Base-by-base conservation (phyloP, 306 rosid species). In the Albizia julibrissin region DNA sequence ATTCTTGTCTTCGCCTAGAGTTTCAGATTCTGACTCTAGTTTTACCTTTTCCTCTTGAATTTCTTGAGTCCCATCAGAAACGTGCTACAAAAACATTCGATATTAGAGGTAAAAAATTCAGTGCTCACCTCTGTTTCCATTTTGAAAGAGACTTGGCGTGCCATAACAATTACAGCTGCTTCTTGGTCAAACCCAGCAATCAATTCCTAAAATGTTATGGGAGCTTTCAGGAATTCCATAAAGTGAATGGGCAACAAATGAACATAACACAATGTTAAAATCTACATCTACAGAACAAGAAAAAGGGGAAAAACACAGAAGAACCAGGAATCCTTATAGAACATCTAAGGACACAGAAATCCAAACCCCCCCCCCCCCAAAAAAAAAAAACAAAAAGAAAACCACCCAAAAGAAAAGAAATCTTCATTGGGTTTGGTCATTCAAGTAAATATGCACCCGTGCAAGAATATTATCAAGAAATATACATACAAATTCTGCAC, bases 141-240 rank as follows among this genome's bases (percentile, higher is more conserved):
- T 94, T 93, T 95, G 88, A 88, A 95, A 75, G 99, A 92, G 75
- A 95, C 99, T 58, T 92, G 91, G 61, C 99, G 94, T 69, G 99
- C 99, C 98, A 93, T 91, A 82, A 95, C 94, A 82, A 86, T 97
- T 40, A 95, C 97, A 83, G 99, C 99, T 52, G 99, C 99, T 93
- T 95, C 99, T 91, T 95, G 99, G 89, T 95, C 99, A 91, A 95
- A 95, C 71, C 99, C 99, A 85, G 99, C 91, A 87, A 90, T 84
- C 96, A 95, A 89, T 44, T 95, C 99, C 99, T 95, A 73, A 67
- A 65, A 74, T 44, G 62, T 42, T 69, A 50, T 69, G 73, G 31
- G 69, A 81, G 66, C 69, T 79, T 7, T 37, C 68, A 80, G 46
- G 67, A 56, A 66, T 21, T 52, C 65, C 70, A 29, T 14, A 70